These are phyloP conservation scores for Saussurea involucrata DNA, from an alignment of 129 eudicot genomes.

Conservation along the genomic window DNA sequence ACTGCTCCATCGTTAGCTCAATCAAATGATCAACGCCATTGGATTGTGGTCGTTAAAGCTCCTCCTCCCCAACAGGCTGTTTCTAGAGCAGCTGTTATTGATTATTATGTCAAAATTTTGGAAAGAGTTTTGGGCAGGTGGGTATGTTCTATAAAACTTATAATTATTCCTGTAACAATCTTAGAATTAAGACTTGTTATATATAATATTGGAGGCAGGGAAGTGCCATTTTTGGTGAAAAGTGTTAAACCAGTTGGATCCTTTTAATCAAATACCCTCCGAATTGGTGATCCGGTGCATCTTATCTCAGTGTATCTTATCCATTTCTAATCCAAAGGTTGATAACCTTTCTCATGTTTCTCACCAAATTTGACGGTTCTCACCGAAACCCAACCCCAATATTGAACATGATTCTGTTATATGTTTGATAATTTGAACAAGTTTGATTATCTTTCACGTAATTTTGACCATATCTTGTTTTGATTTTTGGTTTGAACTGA, in stretches of 20 bases:
- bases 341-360: too few species aligned
- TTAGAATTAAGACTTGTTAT: background rate
- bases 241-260: too few species aligned
- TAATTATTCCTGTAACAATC: background rate
- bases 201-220: too few species aligned
- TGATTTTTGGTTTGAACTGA: background rate
- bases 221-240: too few species aligned
- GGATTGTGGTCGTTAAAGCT: conserved; percentile 67
- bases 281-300: too few species aligned
- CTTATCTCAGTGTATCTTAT: too few species aligned
- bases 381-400: too few species aligned
- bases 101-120: conserved; percentile 62
- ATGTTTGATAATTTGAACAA: background rate
- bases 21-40: conserved; percentile 23
- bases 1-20: conserved; percentile 24
- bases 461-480: conserved; percentile 1
- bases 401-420: background rate
- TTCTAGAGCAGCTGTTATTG: conserved; percentile 48
- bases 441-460: background rate
- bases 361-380: too few species aligned
- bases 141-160: background rate
- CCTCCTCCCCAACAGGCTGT: conserved; percentile 41
- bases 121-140: conserved; percentile 65
- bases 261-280: too few species aligned
- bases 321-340: too few species aligned